Base-by-base conservation (phyloP, 1,139 yeast species). In the Candida sp. region DNA sequence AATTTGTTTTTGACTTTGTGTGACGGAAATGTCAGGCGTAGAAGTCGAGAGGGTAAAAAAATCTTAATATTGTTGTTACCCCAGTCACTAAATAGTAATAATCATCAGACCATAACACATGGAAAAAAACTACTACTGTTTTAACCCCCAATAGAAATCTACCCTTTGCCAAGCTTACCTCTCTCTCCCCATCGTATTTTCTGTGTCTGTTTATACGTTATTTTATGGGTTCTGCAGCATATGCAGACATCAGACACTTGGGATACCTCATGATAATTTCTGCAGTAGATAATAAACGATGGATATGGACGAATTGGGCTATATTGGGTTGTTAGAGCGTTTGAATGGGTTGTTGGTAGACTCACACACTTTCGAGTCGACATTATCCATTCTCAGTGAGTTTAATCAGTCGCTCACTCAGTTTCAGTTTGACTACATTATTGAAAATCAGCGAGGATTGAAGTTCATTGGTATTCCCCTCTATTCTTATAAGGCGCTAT, bases 381-480 rank as follows among this genome's bases (percentile, higher is more conserved):
- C 33, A 5, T n/a, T 37, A 21, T 9, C 12, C n/a, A 29, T 37
- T 8, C 21, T 37, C 15, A 21, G 6, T 12, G 39, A 37, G 12
- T 37, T 37, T 15, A 37, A 37, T 22, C 7, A n/a, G 21, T 5
- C 23, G 5, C 23, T 21, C 4, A 4, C n/a, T 29, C 12, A 37
- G 22, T 45, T 49, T 43, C 58, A 58, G 27, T 62, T 66, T 43
- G 81, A 79, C 38, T 56, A 75, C 19, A 53, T 79, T 57, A 63
- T 82, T 5, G 93, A 86, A 55, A 82, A 84, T 60, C 90, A 86
- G 60, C 67, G 95, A 25, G 95, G 95, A 0, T 61, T 79, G 53
- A 79, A 81, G 45, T 43, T 83, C 12, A 74, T 84, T 58, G 93
- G 93, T 2, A 75, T 75, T 4, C 86, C 87, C 0, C 53, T 82